These are phyloP conservation scores for Serendipita sp. DNA, from an alignment of 768 basidiomycete species.

Conservation along the genomic window DNA sequence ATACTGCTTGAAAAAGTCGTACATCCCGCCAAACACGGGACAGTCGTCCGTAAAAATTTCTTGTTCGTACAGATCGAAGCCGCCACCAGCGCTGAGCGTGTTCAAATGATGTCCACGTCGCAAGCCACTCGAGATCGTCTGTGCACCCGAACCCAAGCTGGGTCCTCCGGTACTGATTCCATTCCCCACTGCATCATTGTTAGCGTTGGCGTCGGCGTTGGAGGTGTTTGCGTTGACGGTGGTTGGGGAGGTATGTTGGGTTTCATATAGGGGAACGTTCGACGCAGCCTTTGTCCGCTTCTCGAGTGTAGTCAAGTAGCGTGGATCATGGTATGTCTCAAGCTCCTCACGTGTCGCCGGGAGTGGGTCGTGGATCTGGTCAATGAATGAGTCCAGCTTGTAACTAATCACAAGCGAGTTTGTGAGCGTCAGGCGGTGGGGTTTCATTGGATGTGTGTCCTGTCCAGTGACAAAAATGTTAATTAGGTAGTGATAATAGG, in stretches of 20 bases:
- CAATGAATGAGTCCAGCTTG: slow-evolving; percentile 88
- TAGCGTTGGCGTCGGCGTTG: too few relatives aligned
- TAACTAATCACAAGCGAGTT: slow-evolving; percentile 94
- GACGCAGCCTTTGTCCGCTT: neutral
- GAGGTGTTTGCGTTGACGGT: too few relatives aligned
- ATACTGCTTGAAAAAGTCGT: slow-evolving; percentile 87
- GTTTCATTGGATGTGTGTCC: slow-evolving; percentile 99
- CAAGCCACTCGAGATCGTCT: too few relatives aligned
- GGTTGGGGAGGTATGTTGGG: neutral
- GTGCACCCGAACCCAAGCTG: too few relatives aligned
- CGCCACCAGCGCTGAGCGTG: too few relatives aligned
- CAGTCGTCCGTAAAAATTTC: slow-evolving; percentile 56
- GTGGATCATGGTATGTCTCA: slow-evolving; percentile 69
- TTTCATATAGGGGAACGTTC: neutral
- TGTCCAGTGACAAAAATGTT: slow-evolving; percentile 19
- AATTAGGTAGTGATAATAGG: neutral
- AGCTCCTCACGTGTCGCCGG: slow-evolving; percentile 81
- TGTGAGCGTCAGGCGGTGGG: slow-evolving; percentile 86
- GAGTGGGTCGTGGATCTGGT: slow-evolving; percentile 77
- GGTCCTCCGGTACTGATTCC: too few relatives aligned
- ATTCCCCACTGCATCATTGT: neutral
- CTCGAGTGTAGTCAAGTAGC: neutral
- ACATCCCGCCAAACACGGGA: slow-evolving; percentile 89
- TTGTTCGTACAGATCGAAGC: neutral
- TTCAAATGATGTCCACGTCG: too few relatives aligned